Base-by-base conservation (phyloP, 2,329 filamentous ascomycete species). In the Colletotrichum trifolii region DNA sequence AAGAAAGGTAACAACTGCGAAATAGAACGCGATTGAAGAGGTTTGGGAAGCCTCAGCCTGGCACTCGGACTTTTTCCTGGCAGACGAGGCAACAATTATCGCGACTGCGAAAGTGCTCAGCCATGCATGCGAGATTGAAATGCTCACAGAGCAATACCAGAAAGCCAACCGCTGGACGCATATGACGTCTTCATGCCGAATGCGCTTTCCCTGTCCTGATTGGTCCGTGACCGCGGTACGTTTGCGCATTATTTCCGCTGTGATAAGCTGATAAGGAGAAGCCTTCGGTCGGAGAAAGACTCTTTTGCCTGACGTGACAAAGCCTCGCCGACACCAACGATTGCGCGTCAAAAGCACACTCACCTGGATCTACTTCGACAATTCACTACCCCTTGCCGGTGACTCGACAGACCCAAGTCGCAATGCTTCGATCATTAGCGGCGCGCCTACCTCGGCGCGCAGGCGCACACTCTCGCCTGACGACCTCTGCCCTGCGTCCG, bases 391-490 rank as follows among this genome's bases (percentile, higher is more conserved):
- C 35, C 34, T 54, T 40, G 53, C 46, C 13, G 54, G 47, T 13
- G n/a, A 50, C 33, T 38, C 11, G 38, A 64, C 54, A 57, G 8
- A 42, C 48, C 33, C 50, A 34, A 35, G 38, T 15, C 6, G 54
- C 49, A 40, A 69, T 69, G 67, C 57, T 69, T 52, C 65, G 61
- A 63, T 59, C 67, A 62, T 57, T 69, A 60, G 67, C 67, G 46
- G 58, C 58, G 65, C 67, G 67, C 45, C 54, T 69, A 13, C 65
- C 67, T 25, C 48, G 56, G 66, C 63, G 64, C 55, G 46, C 57
- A 42, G 49, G 38, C 4, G 9, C 48, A 13, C 15, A 55, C n/a
- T 47, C 58, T 34, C 42, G 53, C 42, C 48, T 68, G 11, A 40
- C 46, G n/a, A 47, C 52, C 15, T 61, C 25, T 55, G 59, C 48